Conservation (phyloP, 345 rosid genomes). For the Corchorus olitorius region DNA sequence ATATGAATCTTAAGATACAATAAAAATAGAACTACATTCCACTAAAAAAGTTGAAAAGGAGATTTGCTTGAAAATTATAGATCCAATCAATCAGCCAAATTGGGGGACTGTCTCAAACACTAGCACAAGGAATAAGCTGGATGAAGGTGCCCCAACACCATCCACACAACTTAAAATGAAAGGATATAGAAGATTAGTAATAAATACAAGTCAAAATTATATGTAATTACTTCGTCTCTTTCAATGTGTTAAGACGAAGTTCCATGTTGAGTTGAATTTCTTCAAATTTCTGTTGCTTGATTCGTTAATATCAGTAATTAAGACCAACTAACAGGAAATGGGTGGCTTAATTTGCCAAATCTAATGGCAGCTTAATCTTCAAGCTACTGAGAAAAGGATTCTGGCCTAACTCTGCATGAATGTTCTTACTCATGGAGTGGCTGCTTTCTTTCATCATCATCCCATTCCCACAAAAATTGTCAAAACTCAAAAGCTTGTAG, state of each 20-base stretch:
- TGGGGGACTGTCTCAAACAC: slow-evolving; percentile 1
- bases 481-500: no score
- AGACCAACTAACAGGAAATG: not conserved
- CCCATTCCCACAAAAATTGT: not conserved
- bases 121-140: not conserved
- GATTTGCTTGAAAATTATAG: not conserved
- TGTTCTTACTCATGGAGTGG: not conserved
- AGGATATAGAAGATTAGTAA: not conserved
- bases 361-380: not conserved
- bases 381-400: not conserved
- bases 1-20: not conserved
- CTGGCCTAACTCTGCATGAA: not conserved
- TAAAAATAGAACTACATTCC: not conserved
- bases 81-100: slow-evolving; percentile 16
- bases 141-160: not conserved
- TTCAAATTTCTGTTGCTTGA: no score
- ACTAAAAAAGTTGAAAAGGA: not conserved
- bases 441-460: not conserved
- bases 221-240: not conserved
- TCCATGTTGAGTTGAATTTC: no score
- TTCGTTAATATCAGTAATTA: no score
- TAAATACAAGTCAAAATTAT: not conserved
- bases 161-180: not conserved
- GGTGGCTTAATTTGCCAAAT: not conserved
- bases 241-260: no score